Conservation (phyloP, 2,329 filamentous ascomycete species). For the Botryotinia calthae region DNA sequence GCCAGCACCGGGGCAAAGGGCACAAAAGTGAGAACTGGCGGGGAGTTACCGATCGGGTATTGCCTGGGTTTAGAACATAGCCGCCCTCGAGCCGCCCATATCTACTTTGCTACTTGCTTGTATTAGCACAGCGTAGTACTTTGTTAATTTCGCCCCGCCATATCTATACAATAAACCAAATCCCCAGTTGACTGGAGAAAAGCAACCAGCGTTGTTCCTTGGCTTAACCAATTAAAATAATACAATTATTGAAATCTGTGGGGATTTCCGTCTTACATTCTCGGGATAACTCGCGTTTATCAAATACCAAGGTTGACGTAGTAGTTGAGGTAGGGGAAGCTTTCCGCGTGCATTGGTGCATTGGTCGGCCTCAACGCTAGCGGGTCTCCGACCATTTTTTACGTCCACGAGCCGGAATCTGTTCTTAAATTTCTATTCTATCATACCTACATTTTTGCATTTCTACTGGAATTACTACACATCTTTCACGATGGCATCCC, state of each 20-base stretch:
- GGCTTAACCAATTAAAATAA: neutral
- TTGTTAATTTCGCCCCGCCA: neutral
- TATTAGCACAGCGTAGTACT: neutral
- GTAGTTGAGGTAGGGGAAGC: neutral
- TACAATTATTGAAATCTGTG: neutral
- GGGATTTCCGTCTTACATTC: constrained; percentile 18
- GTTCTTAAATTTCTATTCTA: constrained; percentile 37
- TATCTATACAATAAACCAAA: neutral
- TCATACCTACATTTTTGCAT: constrained; percentile 32
- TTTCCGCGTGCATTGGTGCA: neutral
- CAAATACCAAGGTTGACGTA: constrained; percentile 11
- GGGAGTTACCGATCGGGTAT: neutral
- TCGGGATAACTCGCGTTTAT: constrained; percentile 13
- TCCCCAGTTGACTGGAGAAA: neutral
- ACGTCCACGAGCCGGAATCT: constrained; percentile 11
- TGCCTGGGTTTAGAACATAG: neutral
- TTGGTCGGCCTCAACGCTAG: constrained; percentile 17
- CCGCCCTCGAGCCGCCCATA: neutral
- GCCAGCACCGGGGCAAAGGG: neutral
- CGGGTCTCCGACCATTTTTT: constrained; percentile 19
- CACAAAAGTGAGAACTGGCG: neutral
- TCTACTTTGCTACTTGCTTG: neutral
- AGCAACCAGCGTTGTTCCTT: neutral
- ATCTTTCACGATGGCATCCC: constrained; percentile 68
- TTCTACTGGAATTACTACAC: constrained; percentile 21